Evolutionary conservation across 495 filamentous ascomycete species (phyloP), one percentile per base, ranked within the genome.

Genomic region (Lineolata rhizophorae): DNA sequence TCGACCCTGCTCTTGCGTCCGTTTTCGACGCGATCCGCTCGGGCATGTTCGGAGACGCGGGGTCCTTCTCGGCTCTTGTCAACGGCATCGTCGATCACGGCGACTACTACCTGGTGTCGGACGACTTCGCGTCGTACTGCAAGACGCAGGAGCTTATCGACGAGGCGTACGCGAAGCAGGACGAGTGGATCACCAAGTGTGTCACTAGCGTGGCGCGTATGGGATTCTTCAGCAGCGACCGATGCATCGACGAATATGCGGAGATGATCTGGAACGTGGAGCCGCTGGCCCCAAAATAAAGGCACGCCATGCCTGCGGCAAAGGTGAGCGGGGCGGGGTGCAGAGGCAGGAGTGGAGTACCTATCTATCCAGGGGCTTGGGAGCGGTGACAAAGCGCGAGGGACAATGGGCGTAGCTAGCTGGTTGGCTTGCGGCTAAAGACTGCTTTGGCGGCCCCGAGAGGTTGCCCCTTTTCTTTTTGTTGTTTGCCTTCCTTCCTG

Each of bases 171-270:
- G 65, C 64, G 51, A 70, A 95, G 49, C 73, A 85, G 53, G 81
- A 92, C 34, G 77, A 74, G 44, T 97, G 87, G 87, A 54, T 85
- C 20, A 71, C 64, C 20, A 93, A 91, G 65, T 74, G 64, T 37
- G 94, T 97, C 43, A 73, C 65, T 21, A 78, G 72, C 30, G 87
- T 95, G 2, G 67, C 76, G 9, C 58, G 81, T 12, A 95, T 97
- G 87, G 87, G 87, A 8, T 95, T 95, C 65, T 97, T 97, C 59
- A 81, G 70, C 32, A 80, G 75, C 31, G 87, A 97, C 52, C 64
- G 87, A n/a, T 91, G 90, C 50, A 94, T 94, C 41, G 77, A 81
- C 45, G 90, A 97, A 65, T 97, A 97, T 55, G 85, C 87, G 9
- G 84, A 97, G 53, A 72, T 61, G 30, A 93, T 97, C 46, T 97